Base-by-base conservation (phyloP, 345 rosid species). In the Reutealis trisperma region DNA sequence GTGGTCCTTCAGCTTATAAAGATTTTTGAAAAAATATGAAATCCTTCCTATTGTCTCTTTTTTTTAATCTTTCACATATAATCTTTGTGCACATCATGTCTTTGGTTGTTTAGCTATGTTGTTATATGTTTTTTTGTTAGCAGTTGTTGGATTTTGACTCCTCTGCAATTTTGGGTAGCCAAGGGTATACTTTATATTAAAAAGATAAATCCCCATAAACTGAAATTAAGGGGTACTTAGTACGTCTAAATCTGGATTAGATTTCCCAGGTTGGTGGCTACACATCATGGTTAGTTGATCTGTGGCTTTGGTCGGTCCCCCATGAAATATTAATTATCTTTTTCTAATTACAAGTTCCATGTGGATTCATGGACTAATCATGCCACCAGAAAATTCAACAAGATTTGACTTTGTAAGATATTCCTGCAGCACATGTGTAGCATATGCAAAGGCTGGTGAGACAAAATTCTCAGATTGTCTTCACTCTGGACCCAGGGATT, bases 211-310 rank as follows among this genome's bases (percentile, higher is more conserved):
- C 55, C 30, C 6, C 41, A 37, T 37, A 37, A 37, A 37, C 41
- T 37, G 41, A 37, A 37, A 37, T 37, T 37, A 37, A 37, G 41
- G 6, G 41, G 6, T 37, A 37, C 41, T 37, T 52, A 24, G 34
- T 63, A 30, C 3, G 19, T 11, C 21, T 70, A n/a, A 65, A 27
- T 54, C 72, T 54, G 62, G 8, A 51, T 34, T 25, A 16, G 4
- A 63, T 55, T 21, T 75, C 14, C 74, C 34, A 75, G 77, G 79
- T 81, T 45, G 81, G 44, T 80, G 66, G 80, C 47, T 41, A 19
- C 9, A 47, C 80, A 77, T 78, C 80, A 63, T 59, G 70, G 87
- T 83, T 89, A 83, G 91, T 83, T 89, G 81, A 87, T 80, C 89
- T 42, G 80, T 77, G 80, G 78, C 41, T 47, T 64, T 61, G 72